These are phyloP conservation scores for Blastobotrys ciferrii DNA, from an alignment of 1,139 yeast species.

Conservation along the genomic window DNA sequence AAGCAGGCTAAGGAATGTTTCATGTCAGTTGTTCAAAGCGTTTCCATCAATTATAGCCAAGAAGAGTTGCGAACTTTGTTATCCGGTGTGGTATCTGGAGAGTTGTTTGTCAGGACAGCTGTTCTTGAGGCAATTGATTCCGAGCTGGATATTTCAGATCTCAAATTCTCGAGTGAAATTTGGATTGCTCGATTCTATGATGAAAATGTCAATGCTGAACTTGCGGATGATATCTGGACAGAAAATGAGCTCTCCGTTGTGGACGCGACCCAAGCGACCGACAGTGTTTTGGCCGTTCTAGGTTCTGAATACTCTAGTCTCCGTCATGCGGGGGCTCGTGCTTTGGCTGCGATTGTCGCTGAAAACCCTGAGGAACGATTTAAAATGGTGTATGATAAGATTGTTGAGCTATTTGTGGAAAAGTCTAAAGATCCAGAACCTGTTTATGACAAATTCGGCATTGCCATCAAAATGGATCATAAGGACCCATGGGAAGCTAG, in stretches of 20 bases:
- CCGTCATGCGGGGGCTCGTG: constrained; percentile 62
- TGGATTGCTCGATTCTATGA: constrained; percentile 80
- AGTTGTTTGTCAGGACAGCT: constrained; percentile 70
- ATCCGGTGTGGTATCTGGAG: constrained; percentile 58
- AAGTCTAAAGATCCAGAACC: constrained; percentile 78
- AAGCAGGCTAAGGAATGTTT: constrained; percentile 83
- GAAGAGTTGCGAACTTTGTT: constrained; percentile 61
- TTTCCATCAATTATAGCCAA: constrained; percentile 57
- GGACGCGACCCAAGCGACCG: constrained; percentile 35
- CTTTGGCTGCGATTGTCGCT: constrained; percentile 39
- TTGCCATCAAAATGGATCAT: constrained; percentile 62
- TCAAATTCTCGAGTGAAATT: constrained; percentile 57
- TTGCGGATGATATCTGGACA: constrained; percentile 82
- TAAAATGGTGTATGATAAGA: constrained; percentile 39
- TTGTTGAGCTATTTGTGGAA: constrained; percentile 55
- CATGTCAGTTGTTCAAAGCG: constrained; percentile 68
- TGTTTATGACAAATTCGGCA: constrained; percentile 72
- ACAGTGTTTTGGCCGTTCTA: constrained; percentile 21
- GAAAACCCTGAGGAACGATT: constrained; percentile 35
- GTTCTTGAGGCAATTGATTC: constrained; percentile 82
- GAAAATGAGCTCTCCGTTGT: constrained; percentile 58
- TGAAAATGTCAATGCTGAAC: constrained; percentile 57
- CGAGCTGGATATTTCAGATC: constrained; percentile 72
- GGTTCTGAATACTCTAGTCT: constrained; percentile 33
- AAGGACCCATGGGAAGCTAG: constrained; percentile 84